A percentile compares a stretch with the other conserved stretches of the same genome.
Evolutionary conservation across 257 asterid genomes (phyloP).

Genomic region (Ilex asprella): DNA sequence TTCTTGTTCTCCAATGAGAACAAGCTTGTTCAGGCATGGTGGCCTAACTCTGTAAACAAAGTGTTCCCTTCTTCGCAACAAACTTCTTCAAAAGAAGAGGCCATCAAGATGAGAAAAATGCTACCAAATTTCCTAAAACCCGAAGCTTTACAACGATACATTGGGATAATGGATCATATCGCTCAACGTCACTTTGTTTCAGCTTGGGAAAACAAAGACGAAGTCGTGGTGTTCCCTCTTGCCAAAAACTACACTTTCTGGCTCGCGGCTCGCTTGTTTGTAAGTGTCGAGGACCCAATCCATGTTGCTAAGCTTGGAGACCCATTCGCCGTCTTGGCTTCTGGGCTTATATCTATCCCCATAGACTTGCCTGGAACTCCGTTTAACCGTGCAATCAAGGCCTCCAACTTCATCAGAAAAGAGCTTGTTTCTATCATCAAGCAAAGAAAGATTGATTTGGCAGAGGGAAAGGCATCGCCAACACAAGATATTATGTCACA

Average conservation of each 20-base stretch:
- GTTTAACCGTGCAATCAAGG: constrained; percentile 27
- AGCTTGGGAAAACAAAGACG: constrained; percentile 18
- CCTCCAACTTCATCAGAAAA: constrained; percentile 24
- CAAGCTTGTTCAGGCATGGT: constrained; percentile 32
- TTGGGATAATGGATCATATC: constrained; percentile 31
- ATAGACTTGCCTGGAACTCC: constrained; percentile 28
- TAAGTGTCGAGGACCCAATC: constrained; percentile 23
- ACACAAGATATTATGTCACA: constrained; percentile 34
- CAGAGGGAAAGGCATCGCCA: constrained; percentile 23
- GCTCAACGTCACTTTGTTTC: constrained; percentile 26
- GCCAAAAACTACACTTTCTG: constrained; percentile 28
- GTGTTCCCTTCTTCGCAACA: constrained; percentile 26
- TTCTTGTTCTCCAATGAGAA: constrained; percentile 32
- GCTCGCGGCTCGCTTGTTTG: constrained; percentile 25
- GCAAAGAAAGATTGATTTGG: constrained; percentile 20
- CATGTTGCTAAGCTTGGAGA: constrained; percentile 15
- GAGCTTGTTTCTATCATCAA: constrained; percentile 21
- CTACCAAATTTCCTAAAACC: constrained; percentile 28
- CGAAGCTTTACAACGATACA: constrained; percentile 30
- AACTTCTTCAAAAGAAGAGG: constrained; percentile 27
- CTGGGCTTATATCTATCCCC: constrained; percentile 30
- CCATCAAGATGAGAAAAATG: constrained; percentile 3
- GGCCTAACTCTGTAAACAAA: constrained; percentile 31
- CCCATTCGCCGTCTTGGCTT: constrained; percentile 19
- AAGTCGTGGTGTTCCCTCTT: constrained; percentile 24